A percentile compares a stretch with the other conserved stretches of the same genome.
Conservation (phyloP, 2,329 filamentous ascomycete genomes). For the Claviceps sp. region DNA sequence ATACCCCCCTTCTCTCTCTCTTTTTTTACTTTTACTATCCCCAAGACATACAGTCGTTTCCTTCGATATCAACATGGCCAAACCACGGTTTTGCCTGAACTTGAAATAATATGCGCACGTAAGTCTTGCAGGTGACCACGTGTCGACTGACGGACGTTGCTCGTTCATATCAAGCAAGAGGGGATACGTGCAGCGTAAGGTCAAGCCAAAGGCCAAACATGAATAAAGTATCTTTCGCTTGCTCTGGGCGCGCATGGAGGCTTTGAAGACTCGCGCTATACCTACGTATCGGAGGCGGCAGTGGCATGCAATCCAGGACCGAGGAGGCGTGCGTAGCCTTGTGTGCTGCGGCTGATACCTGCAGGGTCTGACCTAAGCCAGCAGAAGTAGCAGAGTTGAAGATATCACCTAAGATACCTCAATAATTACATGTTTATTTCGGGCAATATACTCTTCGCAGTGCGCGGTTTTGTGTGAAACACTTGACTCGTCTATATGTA, state of each 20-base stretch:
- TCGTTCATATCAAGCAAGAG: neutral
- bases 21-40: neutral
- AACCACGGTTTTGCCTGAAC: neutral
- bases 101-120: neutral
- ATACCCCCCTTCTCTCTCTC: constrained; percentile 1
- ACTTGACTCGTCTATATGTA: no score
- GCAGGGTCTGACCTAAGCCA: neutral
- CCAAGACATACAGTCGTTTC: neutral
- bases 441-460: no score
- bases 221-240: neutral
- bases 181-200: no score
- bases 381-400: neutral
- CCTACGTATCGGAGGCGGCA: neutral
- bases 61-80: neutral
- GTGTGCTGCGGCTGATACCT: neutral
- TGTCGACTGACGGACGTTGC: neutral
- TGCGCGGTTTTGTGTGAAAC: no score
- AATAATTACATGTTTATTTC: neutral
- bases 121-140: neutral
- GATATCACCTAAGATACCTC: neutral
- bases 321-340: neutral
- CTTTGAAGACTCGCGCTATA: neutral
- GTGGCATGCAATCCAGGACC: neutral
- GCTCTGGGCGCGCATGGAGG: neutral
- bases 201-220: no score